Evolutionary conservation across 768 basidiomycete genomes (phyloP).

Genomic region (Podaxis sp.): DNA sequence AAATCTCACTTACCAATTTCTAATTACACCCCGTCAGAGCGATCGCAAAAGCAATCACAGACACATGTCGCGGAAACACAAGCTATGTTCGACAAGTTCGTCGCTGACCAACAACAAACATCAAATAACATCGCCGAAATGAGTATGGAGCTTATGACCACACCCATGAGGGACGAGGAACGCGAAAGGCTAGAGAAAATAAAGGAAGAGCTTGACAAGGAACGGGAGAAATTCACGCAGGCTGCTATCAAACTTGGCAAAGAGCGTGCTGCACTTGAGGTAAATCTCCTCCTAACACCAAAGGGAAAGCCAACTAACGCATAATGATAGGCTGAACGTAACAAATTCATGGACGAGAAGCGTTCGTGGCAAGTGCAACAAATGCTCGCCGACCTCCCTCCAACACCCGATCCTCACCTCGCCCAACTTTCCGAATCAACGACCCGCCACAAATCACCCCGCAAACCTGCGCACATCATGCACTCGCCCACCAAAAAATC

Average conservation of each 20-base stretch:
- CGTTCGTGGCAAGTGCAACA: constrained; percentile 68
- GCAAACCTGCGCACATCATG: constrained; percentile 4
- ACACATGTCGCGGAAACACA: constrained; percentile 44
- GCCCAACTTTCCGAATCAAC: constrained; percentile 17
- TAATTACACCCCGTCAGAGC: constrained; percentile 32
- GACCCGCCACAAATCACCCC: constrained; percentile 17
- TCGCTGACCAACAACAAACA: constrained; percentile 40
- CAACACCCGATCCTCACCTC: constrained; percentile 33
- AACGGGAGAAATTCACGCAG: constrained; percentile 62
- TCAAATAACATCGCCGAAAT: constrained; percentile 37
- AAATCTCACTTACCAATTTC: background rate
- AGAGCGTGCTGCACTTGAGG: constrained; percentile 68
- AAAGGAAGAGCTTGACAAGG: constrained; percentile 58
- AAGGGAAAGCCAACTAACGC: constrained; percentile 4
- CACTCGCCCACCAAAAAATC: constrained; percentile 26
- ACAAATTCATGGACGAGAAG: constrained; percentile 65
- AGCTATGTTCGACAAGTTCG: constrained; percentile 53
- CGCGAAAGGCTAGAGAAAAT: constrained; percentile 51
- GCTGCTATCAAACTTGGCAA: constrained; percentile 61
- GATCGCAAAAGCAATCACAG: constrained; percentile 44
- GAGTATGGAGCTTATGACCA: constrained; percentile 52
- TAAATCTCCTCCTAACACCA: constrained; percentile 23
- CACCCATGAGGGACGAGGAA: constrained; percentile 53
- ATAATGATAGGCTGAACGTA: constrained; percentile 53
- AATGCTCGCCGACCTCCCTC: constrained; percentile 58